Conservation (phyloP, 73 alveolate genomes). For the Stentor coeruleus region DNA sequence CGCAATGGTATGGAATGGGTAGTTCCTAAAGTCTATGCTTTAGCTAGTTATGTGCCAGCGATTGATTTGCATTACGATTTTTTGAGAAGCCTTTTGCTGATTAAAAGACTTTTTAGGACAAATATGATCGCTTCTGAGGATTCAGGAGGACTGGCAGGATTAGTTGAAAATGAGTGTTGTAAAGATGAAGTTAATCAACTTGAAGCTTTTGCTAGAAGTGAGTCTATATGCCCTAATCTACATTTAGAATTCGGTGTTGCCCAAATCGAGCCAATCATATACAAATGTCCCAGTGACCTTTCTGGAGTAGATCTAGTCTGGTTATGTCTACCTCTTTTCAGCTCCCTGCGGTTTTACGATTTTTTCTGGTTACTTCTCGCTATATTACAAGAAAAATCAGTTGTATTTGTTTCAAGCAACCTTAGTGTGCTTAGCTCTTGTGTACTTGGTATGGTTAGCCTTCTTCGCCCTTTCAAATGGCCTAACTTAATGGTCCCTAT, state of each 20-base stretch:
- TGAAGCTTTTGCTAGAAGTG: background rate
- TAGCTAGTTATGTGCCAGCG: background rate
- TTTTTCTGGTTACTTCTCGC: slow-evolving; percentile 42
- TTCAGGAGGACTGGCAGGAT: background rate
- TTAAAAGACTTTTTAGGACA: background rate
- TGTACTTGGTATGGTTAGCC: slow-evolving; percentile 40
- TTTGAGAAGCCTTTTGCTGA: background rate
- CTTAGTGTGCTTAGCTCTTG: slow-evolving; percentile 42
- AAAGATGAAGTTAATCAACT: background rate
- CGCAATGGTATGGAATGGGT: background rate
- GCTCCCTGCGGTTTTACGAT: slow-evolving; percentile 31
- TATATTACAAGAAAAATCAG: slow-evolving; percentile 53
- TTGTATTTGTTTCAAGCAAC: slow-evolving; percentile 49
- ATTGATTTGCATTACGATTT: background rate
- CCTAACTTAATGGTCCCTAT: slow-evolving; percentile 51
- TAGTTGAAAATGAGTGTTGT: background rate
- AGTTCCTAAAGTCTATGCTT: background rate
- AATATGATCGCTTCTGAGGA: background rate
- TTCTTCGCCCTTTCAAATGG: slow-evolving; percentile 65
- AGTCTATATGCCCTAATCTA: background rate
- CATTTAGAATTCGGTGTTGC: background rate
- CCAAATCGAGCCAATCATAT: background rate
- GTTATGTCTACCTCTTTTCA: slow-evolving; percentile 46
- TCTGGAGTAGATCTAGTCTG: slow-evolving; percentile 30
- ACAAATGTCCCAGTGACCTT: background rate